Conservation (phyloP, 345 rosid genomes). For the Mercurialis annua region DNA sequence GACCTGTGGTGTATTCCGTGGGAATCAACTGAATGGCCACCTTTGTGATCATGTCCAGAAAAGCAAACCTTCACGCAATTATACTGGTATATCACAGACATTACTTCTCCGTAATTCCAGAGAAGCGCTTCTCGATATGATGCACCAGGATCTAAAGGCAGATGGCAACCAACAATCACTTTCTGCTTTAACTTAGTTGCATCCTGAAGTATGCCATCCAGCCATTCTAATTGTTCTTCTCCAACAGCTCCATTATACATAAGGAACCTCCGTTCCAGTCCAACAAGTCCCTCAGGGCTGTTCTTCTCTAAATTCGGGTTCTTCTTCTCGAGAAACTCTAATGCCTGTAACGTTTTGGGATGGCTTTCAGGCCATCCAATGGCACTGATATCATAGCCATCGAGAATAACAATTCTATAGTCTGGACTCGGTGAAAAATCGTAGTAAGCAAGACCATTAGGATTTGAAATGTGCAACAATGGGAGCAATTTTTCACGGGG, state of each 20-base stretch:
- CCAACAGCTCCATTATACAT: conserved; percentile 94
- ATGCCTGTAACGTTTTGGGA: conserved; percentile 64
- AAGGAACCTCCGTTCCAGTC: conserved; percentile 71
- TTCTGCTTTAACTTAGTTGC: conserved; percentile 62
- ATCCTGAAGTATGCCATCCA: conserved; percentile 59
- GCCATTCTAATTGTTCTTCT: conserved; percentile 70
- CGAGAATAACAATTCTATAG: conserved; percentile 68
- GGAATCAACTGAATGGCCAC: conserved; percentile 72
- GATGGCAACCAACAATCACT: conserved; percentile 76
- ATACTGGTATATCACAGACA: conserved; percentile 64
- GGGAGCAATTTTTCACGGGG: conserved; percentile 72
- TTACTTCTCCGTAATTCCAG: conserved; percentile 84
- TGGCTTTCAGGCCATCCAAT: conserved; percentile 78
- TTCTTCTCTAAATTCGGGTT: conserved; percentile 82
- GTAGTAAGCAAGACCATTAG: conserved; percentile 60
- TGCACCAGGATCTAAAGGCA: conserved; percentile 69
- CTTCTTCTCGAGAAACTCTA: conserved; percentile 54
- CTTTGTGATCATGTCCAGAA: conserved; percentile 82
- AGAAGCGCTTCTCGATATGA: conserved; percentile 54
- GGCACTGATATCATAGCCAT: conserved; percentile 86
- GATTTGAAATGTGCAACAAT: conserved; percentile 53
- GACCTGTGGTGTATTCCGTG: conserved; percentile 80
- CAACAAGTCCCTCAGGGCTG: conserved; percentile 68
- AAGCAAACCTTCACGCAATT: conserved; percentile 76
- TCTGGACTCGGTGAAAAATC: conserved; percentile 74